Percentiles rank a stretch among this genome's conserved stretches.
These are phyloP conservation scores for Dispira parvispora DNA, from an alignment of 192 early-diverging fungal species.

Conservation along the genomic window DNA sequence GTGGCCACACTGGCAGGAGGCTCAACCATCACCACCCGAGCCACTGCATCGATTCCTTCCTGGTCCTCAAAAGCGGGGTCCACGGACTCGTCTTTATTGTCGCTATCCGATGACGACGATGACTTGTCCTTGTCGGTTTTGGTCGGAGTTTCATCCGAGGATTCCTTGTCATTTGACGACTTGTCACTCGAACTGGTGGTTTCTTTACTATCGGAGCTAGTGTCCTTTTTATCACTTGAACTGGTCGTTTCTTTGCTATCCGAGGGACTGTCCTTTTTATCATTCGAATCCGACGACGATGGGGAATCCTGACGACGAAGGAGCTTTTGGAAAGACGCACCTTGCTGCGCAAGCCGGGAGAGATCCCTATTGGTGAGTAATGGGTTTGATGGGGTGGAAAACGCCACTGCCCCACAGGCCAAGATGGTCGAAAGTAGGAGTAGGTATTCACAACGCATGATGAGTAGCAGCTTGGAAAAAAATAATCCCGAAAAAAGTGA, in stretches of 20 bases:
- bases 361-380: background rate
- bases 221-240: no score
- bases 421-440: background rate
- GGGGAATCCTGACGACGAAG: background rate
- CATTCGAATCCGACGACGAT: background rate
- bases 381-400: background rate
- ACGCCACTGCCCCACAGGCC: background rate
- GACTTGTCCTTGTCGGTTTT: background rate
- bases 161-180: background rate
- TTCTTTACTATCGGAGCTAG: background rate
- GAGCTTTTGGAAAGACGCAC: background rate
- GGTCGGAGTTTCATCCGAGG: no score
- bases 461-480: background rate
- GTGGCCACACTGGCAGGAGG: constrained; percentile 4
- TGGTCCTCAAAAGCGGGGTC: background rate
- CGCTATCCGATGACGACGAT: background rate
- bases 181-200: background rate
- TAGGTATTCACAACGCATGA: background rate
- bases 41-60: background rate
- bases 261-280: background rate
- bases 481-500: no score
- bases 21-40: constrained; percentile 3
- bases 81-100: background rate
- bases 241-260: no score
- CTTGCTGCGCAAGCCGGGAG: background rate